Evolutionary conservation across 2,329 filamentous ascomycete genomes (phyloP), one percentile per base, ranked within the genome.

Genomic region (Myotisia sp.): DNA sequence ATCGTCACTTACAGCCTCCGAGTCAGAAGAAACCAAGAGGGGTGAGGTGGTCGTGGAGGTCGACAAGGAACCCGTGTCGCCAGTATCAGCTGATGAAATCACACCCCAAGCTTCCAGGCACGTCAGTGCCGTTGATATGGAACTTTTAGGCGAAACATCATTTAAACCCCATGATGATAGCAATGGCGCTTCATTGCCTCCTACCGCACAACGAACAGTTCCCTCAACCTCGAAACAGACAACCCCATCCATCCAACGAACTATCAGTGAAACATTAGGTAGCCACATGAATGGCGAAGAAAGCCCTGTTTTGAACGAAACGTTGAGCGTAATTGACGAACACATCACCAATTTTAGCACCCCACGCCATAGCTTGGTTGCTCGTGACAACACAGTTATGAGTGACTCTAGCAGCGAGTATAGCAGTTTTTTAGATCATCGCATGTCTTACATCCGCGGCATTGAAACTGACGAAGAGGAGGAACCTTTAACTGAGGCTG

Each of bases 271-370:
- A 40, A 54, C 60, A 29, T 52, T 71, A 31, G 58, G 63, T 37
- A 63, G 63, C 40, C 63, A 58, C 27, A 63, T 74, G 46, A 63
- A 58, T 28, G 53, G 64, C 12, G 63, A 74, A 45, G 71, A 76
- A 35, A 80, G 75, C 50, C 79, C 82, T 7, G 86, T 94, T 32
- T 79, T 95, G 65, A 85, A 86, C 53, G 86, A 95, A 55, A 94
- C 87, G 0, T 62, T 95, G 33, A 93, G 85, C 50, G 87, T 95
- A 38, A 95, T 95, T 48, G 79, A 95, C 54, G 87, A 95, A 58
- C 87, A 94, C 53, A 93, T 95, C 47, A 93, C 84, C 26, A 81
- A 93, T 53, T 71, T 95, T 61, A 70, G 67, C 52, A 73, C 67
- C 4, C 71, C 71, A 35, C 65, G 70, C 16, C 68, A 72, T 41